Evolutionary conservation across 257 asterid species (phyloP), one percentile per base, ranked within the genome.

Genomic region (Paraleonurus japonicus): DNA sequence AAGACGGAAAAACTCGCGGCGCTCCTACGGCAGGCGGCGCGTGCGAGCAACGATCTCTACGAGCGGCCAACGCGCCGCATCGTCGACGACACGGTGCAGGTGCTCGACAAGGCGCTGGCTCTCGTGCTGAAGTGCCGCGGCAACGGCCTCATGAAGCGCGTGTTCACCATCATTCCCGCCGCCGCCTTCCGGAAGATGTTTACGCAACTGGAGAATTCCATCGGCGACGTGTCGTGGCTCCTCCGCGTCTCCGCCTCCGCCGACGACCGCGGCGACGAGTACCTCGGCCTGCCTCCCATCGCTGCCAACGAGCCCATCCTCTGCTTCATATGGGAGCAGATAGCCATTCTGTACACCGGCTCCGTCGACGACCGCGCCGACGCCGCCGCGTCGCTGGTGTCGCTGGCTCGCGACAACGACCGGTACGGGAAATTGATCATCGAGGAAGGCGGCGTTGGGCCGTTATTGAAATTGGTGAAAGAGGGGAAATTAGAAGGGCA

Each of bases 171-270:
- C 79, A 90, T 82, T 55, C 92, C 92, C 60, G 69, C 92, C 76
- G 89, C 95, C 3, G 90, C 90, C 8, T 87, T 90, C 74, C 87
- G 95, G 37, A 90, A 90, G 69, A 83, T 86, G 87, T 74, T 82
- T 0, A 65, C 85, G 7, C 88, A 78, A 20, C 80, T 90, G 1
- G 96, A 88, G 45, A 90, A 87, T 79, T 90, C 96, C n/a, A 82
- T 88, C 65, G 95, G 90, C 7, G 95, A 90, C 73, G 88, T 90
- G 1, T 87, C 92, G 2, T 90, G 96, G 96, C 87, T 90, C 61
- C 85, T 90, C 55, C 84, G 95, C n/a, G 92, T 90, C 45, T 87
- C 96, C 7, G 95, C 90, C 61, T 54, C 95, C 12, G 85, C 86
- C 59, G 84, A 74, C 55, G 94, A 87, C 47, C 82, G 90, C 7